Evolutionary conservation across 2,329 filamentous ascomycete genomes (phyloP).

Genomic region (Pestalotiopsis sp.): DNA sequence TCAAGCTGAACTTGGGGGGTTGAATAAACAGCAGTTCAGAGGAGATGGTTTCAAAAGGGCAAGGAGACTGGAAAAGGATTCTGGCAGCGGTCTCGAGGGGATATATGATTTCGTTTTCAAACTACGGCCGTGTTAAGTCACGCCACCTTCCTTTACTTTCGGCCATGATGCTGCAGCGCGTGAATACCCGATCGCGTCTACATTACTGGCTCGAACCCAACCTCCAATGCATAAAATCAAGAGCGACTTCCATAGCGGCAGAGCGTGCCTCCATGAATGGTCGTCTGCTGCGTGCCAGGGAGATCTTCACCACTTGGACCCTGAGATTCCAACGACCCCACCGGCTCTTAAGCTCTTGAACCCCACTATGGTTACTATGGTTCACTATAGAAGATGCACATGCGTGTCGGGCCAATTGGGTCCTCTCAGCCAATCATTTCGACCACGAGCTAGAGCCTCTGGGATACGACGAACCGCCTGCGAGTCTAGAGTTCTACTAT

Average conservation of each 20-base stretch:
- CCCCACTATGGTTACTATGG: constrained; percentile 3
- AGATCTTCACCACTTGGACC: constrained; percentile 8
- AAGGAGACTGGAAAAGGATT: background rate
- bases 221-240: background rate
- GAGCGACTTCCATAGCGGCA: background rate
- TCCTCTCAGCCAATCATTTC: constrained; percentile 15
- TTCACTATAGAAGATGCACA: background rate
- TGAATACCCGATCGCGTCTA: background rate
- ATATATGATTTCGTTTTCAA: constrained; percentile 1
- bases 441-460: constrained; percentile 14
- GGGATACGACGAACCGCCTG: constrained; percentile 7
- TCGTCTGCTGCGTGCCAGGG: background rate
- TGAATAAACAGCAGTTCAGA: constrained; percentile 18
- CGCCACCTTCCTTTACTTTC: background rate
- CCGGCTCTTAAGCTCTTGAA: background rate
- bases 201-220: background rate
- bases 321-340: constrained; percentile 12
- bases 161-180: background rate
- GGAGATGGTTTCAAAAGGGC: background rate
- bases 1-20: constrained; percentile 19
- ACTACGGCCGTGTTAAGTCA: background rate
- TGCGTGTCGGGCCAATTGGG: constrained; percentile 5
- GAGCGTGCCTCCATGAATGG: constrained; percentile 7
- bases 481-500: background rate
- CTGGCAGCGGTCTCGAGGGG: background rate